Percentiles rank a stretch among this genome's conserved stretches.
Evolutionary conservation across 345 rosid genomes (phyloP).

Genomic region (Kandelia obovata): DNA sequence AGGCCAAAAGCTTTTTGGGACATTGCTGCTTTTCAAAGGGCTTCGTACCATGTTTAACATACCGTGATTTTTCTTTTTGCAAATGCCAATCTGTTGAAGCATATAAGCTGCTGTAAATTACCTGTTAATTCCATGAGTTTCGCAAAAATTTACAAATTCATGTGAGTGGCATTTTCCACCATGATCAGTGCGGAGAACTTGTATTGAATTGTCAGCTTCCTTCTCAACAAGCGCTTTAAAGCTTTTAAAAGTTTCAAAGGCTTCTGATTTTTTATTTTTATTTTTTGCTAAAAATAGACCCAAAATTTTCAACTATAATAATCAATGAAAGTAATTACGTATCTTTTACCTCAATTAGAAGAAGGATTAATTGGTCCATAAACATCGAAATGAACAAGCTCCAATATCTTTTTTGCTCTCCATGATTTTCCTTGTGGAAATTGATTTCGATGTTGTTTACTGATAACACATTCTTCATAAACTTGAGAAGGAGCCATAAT

Average conservation of each 20-base stretch:
- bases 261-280: too few species aligned
- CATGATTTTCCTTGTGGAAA: neutral
- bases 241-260: neutral
- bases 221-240: neutral
- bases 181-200: too few species aligned
- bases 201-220: too few species aligned
- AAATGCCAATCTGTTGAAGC: neutral
- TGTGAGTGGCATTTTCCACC: neutral
- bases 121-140: neutral
- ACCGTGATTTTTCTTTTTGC: neutral
- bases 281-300: too few species aligned
- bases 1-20: neutral
- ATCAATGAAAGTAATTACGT: neutral
- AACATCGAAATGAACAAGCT: neutral
- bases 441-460: neutral
- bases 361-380: neutral
- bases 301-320: neutral
- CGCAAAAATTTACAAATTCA: neutral
- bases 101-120: neutral
- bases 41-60: neutral
- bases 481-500: neutral
- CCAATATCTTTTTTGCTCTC: neutral
- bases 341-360: too few species aligned
- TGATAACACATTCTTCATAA: neutral
- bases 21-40: neutral